Conservation (phyloP, 164 flowering plant genomes). For the Vitis rupestris region DNA sequence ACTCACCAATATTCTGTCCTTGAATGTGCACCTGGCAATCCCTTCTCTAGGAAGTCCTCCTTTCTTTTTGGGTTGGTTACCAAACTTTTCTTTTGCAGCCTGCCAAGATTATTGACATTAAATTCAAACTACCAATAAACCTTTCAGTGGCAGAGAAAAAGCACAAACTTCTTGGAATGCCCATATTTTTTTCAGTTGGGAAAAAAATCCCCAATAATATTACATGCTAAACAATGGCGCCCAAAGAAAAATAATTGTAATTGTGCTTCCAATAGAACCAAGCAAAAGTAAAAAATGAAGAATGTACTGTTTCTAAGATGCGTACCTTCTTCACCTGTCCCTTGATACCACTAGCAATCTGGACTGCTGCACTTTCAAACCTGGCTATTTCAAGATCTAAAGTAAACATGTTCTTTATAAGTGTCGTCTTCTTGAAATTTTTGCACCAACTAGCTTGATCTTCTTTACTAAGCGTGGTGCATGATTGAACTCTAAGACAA, state of each 20-base stretch:
- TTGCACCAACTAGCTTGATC: constrained; percentile 89
- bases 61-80: constrained; percentile 59
- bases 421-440: constrained; percentile 90
- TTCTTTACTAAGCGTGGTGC: constrained; percentile 75
- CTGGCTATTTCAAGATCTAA: constrained; percentile 92
- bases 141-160: too few relatives aligned
- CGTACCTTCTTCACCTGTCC: constrained; percentile 96
- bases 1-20: constrained; percentile 88
- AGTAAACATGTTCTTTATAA: constrained; percentile 88
- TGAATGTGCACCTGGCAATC: constrained; percentile 94
- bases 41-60: constrained; percentile 66
- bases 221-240: too few relatives aligned
- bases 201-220: too few relatives aligned
- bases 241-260: too few relatives aligned
- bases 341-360: constrained; percentile 92
- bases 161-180: too few relatives aligned
- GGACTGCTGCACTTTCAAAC: constrained; percentile 87
- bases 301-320: background rate
- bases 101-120: constrained; percentile 22
- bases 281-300: background rate
- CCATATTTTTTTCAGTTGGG: too few relatives aligned
- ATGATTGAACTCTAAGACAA: constrained; percentile 81
- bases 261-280: background rate
- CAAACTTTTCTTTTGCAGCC: constrained; percentile 89
- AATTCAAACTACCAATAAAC: background rate